Conservation (phyloP, 108 stramenopile species). For the Epithemia pelagica region DNA sequence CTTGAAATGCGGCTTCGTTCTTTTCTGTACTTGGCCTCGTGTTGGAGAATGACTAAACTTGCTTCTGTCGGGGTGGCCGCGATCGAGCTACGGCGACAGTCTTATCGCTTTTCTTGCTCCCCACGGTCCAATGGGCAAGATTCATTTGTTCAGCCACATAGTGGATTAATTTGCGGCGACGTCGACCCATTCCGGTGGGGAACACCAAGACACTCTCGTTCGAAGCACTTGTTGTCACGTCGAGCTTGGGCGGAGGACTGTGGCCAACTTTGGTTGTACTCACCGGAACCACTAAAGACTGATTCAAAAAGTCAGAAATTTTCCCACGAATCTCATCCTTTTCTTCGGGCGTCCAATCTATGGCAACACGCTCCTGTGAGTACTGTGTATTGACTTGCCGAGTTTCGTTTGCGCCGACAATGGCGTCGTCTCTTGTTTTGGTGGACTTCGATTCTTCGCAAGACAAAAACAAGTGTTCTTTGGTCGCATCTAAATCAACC, state of each 20-base stretch:
- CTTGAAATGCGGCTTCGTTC: too few relatives aligned
- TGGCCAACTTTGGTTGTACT: too few relatives aligned
- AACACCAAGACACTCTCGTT: conserved; percentile 18
- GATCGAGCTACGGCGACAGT: conserved; percentile 42
- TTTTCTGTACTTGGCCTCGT: too few relatives aligned
- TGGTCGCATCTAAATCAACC: neutral
- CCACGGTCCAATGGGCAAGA: conserved; percentile 52
- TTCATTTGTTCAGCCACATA: conserved; percentile 46
- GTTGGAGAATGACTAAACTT: too few relatives aligned
- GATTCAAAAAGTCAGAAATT: conserved; percentile 32
- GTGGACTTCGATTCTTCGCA: neutral
- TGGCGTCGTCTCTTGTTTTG: neutral
- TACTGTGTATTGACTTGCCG: neutral
- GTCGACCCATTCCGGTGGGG: conserved; percentile 43
- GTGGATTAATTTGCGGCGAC: conserved; percentile 62
- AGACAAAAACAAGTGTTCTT: neutral
- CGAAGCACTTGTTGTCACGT: neutral
- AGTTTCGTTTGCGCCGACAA: neutral
- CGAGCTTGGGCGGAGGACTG: too few relatives aligned
- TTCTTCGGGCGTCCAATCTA: conserved; percentile 56
- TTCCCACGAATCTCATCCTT: conserved; percentile 30
- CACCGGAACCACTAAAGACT: too few relatives aligned
- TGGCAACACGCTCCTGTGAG: conserved; percentile 3
- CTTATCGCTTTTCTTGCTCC: conserved; percentile 51
- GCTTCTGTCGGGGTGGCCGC: too few relatives aligned